Conservation (phyloP, 2,329 filamentous ascomycete species). For the Alternaria postmessia region DNA sequence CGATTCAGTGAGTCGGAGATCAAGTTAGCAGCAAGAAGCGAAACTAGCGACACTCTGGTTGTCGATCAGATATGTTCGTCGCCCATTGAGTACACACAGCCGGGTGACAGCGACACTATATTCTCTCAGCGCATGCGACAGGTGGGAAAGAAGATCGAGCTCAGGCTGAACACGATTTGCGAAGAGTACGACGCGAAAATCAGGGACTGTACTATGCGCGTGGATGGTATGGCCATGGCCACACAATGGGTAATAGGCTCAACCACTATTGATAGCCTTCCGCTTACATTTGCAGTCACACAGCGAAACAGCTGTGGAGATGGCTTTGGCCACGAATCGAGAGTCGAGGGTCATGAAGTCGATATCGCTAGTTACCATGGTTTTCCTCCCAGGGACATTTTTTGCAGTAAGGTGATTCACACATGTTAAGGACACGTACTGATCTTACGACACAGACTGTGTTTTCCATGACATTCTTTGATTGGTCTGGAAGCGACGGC, state of each 20-base stretch:
- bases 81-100: no score
- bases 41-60: no score
- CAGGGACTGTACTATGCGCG: slow-evolving; percentile 30
- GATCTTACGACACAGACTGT: not conserved
- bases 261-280: no score
- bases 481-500: not conserved
- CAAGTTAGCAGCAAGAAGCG: not conserved
- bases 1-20: not conserved
- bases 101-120: no score
- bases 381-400: slow-evolving; percentile 35
- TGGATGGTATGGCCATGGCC: slow-evolving; percentile 37
- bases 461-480: not conserved
- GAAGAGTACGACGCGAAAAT: slow-evolving; percentile 35
- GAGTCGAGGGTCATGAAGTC: slow-evolving; percentile 32
- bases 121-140: no score
- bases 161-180: slow-evolving; percentile 17
- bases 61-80: no score
- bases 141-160: not conserved
- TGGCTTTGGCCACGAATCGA: slow-evolving; percentile 24
- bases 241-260: slow-evolving; percentile 26
- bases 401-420: slow-evolving; percentile 12
- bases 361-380: slow-evolving; percentile 34
- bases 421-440: no score
- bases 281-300: slow-evolving; percentile 3
- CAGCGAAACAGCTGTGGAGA: slow-evolving; percentile 30